Base-by-base conservation (phyloP, 106 monocot species). In the Amphibolis antarctica region DNA sequence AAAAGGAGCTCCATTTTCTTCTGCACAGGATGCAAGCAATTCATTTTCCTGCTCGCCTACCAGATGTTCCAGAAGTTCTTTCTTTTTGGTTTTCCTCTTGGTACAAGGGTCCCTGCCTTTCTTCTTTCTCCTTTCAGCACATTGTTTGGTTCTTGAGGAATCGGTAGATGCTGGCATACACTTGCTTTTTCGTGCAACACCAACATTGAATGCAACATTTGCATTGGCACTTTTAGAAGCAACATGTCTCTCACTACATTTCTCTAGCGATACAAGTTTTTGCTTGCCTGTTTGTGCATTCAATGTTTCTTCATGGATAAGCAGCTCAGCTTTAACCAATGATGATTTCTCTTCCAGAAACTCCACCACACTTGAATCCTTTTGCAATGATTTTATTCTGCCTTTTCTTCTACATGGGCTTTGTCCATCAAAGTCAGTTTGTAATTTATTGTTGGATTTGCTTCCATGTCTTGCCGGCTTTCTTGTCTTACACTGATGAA, bases 211-310 rank as follows among this genome's bases (percentile, higher is more conserved):
- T 66, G 46, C 45, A 26, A 66, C 65, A 18, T 21, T 28, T 27
- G 51, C n/a, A n/a, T n/a, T n/a, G n/a, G n/a, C n/a, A n/a, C n/a
- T n/a, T n/a, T 28, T 60, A 28, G 30, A n/a, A 69, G 46, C 45
- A 26, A 66, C 65, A 18, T 21, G 22, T 27, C 47, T 69, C 65
- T 77, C 57, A 53, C 21, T 10, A 65, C 68, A 58, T 27, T 80
- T 51, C 56, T 14, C 63, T 59, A 60, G 1, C 15, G 42, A 58
- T 15, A n/a, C 24, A 18, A 15, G 28, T 30, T 17, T 60, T 22
- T 72, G 59, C 24, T 55, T 50, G 56, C 31, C 67, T 59, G 30
- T 42, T 47, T 62, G 61, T 63, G 29, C 10, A 42, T 72, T 53
- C 11, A 46, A 25, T 66, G 50, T 62, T 49, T 55, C 61, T 59